phyloP scores from a whole-genome alignment of 2,329 filamentous ascomycete species.

The Fusarium heterosporum region DNA sequence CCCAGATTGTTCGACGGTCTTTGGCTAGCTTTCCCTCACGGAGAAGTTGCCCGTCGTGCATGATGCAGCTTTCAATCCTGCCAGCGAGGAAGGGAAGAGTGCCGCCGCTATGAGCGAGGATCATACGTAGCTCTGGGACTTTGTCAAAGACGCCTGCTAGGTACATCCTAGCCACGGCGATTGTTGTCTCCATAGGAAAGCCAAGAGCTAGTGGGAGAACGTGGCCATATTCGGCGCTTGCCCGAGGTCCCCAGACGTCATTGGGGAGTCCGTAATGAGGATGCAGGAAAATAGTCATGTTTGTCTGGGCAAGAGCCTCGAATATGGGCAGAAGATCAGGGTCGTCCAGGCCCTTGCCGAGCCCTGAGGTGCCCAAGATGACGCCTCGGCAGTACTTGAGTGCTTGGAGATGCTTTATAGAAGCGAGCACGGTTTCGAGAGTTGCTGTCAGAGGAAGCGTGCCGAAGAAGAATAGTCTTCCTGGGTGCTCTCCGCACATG shows the following conservation, averaged over 20 bases:
- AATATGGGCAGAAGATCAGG: conserved; percentile 77
- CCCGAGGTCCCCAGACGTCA: conserved; percentile 80
- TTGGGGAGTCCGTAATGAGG: conserved; percentile 91
- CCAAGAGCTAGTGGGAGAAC: conserved; percentile 87
- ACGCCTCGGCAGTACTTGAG: conserved; percentile 83
- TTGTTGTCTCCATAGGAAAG: conserved; percentile 93
- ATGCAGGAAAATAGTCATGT: conserved; percentile 82
- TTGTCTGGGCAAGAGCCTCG: conserved; percentile 71
- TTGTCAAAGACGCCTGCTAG: conserved; percentile 87
- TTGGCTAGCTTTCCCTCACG: conserved; percentile 67
- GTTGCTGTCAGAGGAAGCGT: conserved; percentile 81
- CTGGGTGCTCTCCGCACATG: conserved; percentile 74
- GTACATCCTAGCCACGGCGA: conserved; percentile 88
- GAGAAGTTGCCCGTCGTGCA: conserved; percentile 82
- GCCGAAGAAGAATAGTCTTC: conserved; percentile 84
- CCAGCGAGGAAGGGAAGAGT: conserved; percentile 91
- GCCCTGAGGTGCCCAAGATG: conserved; percentile 85
- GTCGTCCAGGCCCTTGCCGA: conserved; percentile 86
- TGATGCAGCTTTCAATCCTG: conserved; percentile 86
- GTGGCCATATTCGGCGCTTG: conserved; percentile 79
- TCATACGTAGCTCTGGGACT: conserved; percentile 74
- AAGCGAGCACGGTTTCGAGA: conserved; percentile 68
- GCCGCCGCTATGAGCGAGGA: conserved; percentile 89
- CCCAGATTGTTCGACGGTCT: conserved; percentile 64
- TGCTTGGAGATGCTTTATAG: conserved; percentile 71